phyloP scores from a whole-genome alignment of 495 filamentous ascomycete genomes.

The Lineolata rhizophorae region DNA sequence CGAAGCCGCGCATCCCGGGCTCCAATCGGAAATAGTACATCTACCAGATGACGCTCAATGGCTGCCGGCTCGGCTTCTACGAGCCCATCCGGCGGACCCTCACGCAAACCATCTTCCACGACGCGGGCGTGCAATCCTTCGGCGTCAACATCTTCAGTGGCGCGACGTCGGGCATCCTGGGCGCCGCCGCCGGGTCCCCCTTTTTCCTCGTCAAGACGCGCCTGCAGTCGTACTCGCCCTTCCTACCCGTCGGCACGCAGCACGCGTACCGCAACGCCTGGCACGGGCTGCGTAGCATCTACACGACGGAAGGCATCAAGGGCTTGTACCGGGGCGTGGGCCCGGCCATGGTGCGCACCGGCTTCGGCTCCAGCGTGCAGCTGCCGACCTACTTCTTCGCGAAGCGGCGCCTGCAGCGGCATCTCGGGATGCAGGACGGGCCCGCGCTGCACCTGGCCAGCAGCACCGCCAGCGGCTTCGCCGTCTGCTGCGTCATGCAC shows the following conservation, averaged over 20 bases:
- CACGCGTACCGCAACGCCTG: constrained; percentile 73
- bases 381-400: constrained; percentile 97
- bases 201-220: constrained; percentile 99
- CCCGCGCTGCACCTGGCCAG: constrained; percentile 73
- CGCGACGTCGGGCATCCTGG: constrained; percentile 69
- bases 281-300: constrained; percentile 67
- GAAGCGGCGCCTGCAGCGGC: constrained; percentile 59
- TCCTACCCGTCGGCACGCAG: constrained; percentile 87
- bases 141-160: constrained; percentile 84
- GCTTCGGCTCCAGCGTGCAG: constrained; percentile 87
- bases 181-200: constrained; percentile 74
- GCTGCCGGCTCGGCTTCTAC: constrained; percentile 93
- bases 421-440: constrained; percentile 77
- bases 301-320: constrained; percentile 46
- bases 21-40: constrained; percentile 54
- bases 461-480: constrained; percentile 79
- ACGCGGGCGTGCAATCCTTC: constrained; percentile 54
- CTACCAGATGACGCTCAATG: constrained; percentile 93
- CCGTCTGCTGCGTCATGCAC: constrained; percentile 96
- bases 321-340: constrained; percentile 78
- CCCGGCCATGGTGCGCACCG: constrained; percentile 91
- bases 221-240: constrained; percentile 83
- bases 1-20: too few species aligned
- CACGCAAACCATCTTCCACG: constrained; percentile 36
- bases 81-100: constrained; percentile 63